A percentile compares a stretch with the other conserved stretches of the same genome.
phyloP scores from a whole-genome alignment of 495 filamentous ascomycete species.

The Xylaria scruposa region DNA sequence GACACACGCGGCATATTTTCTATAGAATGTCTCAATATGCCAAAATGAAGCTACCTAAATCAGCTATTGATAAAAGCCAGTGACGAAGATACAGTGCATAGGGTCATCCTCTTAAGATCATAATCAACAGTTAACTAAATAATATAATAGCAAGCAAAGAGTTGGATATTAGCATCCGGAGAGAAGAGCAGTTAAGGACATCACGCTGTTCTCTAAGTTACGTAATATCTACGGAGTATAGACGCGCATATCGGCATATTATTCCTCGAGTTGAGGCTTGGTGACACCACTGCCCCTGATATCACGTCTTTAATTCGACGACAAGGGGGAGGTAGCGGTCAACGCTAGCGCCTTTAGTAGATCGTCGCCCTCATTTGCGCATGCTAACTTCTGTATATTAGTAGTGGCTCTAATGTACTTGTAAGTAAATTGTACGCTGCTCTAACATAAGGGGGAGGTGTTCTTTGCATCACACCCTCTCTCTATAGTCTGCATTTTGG shows the following conservation, averaged over 20 bases:
- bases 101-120: no score
- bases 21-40: no score
- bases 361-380: background rate
- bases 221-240: background rate
- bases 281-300: background rate
- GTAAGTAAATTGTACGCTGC: background rate
- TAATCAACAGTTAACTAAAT: no score
- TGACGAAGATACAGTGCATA: no score
- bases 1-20: no score
- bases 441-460: background rate
- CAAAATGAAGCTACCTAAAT: no score
- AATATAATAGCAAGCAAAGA: no score
- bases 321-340: background rate
- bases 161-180: background rate
- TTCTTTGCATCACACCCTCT: background rate
- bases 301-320: background rate
- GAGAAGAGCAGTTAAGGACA: background rate
- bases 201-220: background rate
- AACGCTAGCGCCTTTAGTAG: background rate
- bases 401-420: background rate
- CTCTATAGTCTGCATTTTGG: no score
- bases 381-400: background rate
- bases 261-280: background rate
- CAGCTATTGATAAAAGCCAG: no score
- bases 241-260: background rate